Conservation (phyloP, 1,284 basidiomycete genomes). For the Leccinum angustisporum region DNA sequence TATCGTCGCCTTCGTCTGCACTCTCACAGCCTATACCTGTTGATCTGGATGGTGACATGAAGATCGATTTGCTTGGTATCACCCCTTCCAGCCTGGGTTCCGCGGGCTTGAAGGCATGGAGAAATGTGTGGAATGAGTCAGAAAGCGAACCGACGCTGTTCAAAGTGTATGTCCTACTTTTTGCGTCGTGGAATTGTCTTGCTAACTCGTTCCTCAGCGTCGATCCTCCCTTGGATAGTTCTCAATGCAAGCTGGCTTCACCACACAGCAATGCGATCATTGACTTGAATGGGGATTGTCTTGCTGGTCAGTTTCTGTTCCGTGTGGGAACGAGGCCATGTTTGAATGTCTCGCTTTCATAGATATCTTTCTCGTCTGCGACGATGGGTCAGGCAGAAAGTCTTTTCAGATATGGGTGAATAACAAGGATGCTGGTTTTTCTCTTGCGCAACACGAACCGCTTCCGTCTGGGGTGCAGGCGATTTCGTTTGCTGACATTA, state of each 20-base stretch:
- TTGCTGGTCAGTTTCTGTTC: slow-evolving; percentile 62
- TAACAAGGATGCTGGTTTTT: slow-evolving; percentile 73
- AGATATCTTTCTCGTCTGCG: slow-evolving; percentile 92
- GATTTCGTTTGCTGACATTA: slow-evolving; percentile 90
- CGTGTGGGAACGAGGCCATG: not conserved
- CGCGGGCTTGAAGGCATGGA: slow-evolving; percentile 62
- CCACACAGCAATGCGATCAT: slow-evolving; percentile 96
- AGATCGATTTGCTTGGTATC: slow-evolving; percentile 83
- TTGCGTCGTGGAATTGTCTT: not conserved
- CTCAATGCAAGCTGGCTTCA: slow-evolving; percentile 73
- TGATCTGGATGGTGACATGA: slow-evolving; percentile 87
- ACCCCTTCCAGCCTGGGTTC: slow-evolving; percentile 41
- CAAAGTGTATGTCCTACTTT: slow-evolving; percentile 49
- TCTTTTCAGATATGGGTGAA: slow-evolving; percentile 94
- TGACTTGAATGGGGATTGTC: slow-evolving; percentile 94
- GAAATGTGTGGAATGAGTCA: slow-evolving; percentile 73
- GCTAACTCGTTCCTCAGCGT: slow-evolving; percentile 40
- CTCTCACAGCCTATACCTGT: slow-evolving; percentile 82
- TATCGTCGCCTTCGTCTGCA: slow-evolving; percentile 63
- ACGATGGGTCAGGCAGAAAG: slow-evolving; percentile 52
- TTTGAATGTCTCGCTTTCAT: slow-evolving; percentile 10
- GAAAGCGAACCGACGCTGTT: slow-evolving; percentile 53
- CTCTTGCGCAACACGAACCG: slow-evolving; percentile 62
- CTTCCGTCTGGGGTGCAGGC: slow-evolving; percentile 81
- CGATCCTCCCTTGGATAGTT: slow-evolving; percentile 59